These are phyloP conservation scores for Fistulifera solaris DNA, from an alignment of 108 stramenopile species.

Conservation along the genomic window DNA sequence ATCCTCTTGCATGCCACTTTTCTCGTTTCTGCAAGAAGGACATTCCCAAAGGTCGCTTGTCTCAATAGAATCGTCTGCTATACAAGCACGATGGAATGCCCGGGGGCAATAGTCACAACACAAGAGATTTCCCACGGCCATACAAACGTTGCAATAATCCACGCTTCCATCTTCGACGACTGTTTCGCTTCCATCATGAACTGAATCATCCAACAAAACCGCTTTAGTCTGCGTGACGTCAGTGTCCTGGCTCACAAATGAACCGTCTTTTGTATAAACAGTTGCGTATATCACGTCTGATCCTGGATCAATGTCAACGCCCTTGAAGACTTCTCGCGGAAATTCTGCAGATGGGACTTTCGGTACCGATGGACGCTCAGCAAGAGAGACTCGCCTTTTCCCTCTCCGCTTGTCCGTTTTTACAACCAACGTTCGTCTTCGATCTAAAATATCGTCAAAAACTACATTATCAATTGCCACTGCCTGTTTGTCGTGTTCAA, in stretches of 20 bases:
- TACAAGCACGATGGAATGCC: constrained; percentile 42
- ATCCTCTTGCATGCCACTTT: constrained; percentile 12
- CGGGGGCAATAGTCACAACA: constrained; percentile 57
- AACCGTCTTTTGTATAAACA: constrained; percentile 32
- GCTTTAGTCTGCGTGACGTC: constrained; percentile 28
- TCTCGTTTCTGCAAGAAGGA: constrained; percentile 32
- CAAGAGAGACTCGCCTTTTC: constrained; percentile 1
- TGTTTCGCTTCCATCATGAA: constrained; percentile 20
- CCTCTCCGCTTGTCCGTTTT: neutral
- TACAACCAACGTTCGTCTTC: constrained; percentile 1
- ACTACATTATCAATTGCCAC: neutral
- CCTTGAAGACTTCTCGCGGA: constrained; percentile 39
- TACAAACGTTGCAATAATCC: constrained; percentile 43
- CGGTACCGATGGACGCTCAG: constrained; percentile 20
- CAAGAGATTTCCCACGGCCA: constrained; percentile 29
- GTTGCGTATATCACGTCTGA: constrained; percentile 36
- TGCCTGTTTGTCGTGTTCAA: neutral
- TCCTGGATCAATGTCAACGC: constrained; percentile 42
- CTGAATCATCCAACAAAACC: constrained; percentile 33
- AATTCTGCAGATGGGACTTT: constrained; percentile 59
- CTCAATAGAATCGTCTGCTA: constrained; percentile 9
- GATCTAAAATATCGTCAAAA: neutral
- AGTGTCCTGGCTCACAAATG: constrained; percentile 22
- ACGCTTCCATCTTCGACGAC: constrained; percentile 44
- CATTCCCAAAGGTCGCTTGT: constrained; percentile 29